A percentile compares a stretch with the other conserved stretches of the same genome.
These are phyloP conservation scores for Hevea brasiliensis DNA, from an alignment of 345 rosid genomes.

Conservation along the genomic window DNA sequence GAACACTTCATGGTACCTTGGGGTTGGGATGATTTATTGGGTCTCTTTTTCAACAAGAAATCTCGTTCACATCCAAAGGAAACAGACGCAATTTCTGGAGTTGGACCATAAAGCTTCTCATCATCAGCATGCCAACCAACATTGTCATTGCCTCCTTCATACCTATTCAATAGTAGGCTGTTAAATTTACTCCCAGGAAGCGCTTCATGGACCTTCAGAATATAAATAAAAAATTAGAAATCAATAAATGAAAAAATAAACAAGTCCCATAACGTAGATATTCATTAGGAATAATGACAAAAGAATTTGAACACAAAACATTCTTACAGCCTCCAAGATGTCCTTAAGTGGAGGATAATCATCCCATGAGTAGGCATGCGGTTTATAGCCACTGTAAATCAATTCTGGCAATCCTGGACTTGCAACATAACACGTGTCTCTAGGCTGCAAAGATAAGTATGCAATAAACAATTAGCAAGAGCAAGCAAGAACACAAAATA, in stretches of 20 bases:
- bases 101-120: slow-evolving; percentile 67
- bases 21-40: slow-evolving; percentile 30
- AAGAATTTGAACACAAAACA: background rate
- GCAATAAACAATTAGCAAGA: background rate
- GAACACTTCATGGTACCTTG: slow-evolving; percentile 35
- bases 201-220: slow-evolving; percentile 58
- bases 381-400: slow-evolving; percentile 69
- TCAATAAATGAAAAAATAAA: slow-evolving; percentile 2
- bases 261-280: background rate
- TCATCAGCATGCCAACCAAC: slow-evolving; percentile 95
- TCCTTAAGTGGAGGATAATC: slow-evolving; percentile 81
- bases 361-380: slow-evolving; percentile 72
- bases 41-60: slow-evolving; percentile 68
- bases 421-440: slow-evolving; percentile 86
- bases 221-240: slow-evolving; percentile 19
- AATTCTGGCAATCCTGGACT: slow-evolving; percentile 55
- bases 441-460: slow-evolving; percentile 45
- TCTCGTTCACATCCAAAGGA: slow-evolving; percentile 92
- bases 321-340: slow-evolving; percentile 59
- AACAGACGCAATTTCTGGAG: slow-evolving; percentile 79
- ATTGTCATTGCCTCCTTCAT: slow-evolving; percentile 69
- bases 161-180: slow-evolving; percentile 79
- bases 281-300: background rate
- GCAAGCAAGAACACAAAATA: background rate
- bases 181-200: slow-evolving; percentile 83